A percentile compares a stretch with the other conserved stretches of the same genome.
These are phyloP conservation scores for Colletotrichum sp. DNA, from an alignment of 2,329 filamentous ascomycete species.

Conservation along the genomic window DNA sequence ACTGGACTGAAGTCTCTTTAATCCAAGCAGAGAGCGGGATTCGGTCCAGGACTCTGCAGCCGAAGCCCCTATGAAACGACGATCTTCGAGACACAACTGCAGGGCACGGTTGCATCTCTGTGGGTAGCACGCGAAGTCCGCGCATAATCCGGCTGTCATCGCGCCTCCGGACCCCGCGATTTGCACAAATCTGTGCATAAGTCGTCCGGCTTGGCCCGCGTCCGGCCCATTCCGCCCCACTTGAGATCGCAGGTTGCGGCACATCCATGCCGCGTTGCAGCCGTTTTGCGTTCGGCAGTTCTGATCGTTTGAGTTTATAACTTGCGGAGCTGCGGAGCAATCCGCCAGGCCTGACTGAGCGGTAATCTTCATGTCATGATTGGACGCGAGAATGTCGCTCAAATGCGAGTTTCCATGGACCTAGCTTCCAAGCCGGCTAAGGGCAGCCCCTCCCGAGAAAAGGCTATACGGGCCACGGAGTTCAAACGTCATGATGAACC, in stretches of 20 bases:
- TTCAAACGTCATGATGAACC: neutral
- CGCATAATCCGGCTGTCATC: neutral
- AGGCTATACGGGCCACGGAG: neutral
- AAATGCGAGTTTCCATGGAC: neutral
- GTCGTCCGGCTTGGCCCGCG: neutral
- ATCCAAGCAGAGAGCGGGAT: neutral
- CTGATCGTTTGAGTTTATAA: neutral
- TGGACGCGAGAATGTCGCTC: neutral
- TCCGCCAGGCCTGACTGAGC: neutral
- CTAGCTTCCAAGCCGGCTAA: neutral
- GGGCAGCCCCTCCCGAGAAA: neutral
- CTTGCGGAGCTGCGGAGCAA: neutral
- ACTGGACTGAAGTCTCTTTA: neutral
- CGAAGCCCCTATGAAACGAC: neutral
- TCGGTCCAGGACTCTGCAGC: neutral
- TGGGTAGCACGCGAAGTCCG: neutral
- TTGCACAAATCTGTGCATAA: neutral
- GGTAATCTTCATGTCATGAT: neutral
- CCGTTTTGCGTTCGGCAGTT: neutral
- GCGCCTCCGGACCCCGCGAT: neutral
- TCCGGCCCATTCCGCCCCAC: neutral
- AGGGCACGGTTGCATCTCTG: neutral
- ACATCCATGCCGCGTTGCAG: neutral
- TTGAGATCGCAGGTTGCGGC: neutral
- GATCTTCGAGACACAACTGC: neutral